Evolutionary conservation across 148 eudicot species (phyloP), one percentile per base, ranked within the genome.

Genomic region (Chenopodium suecicum): DNA sequence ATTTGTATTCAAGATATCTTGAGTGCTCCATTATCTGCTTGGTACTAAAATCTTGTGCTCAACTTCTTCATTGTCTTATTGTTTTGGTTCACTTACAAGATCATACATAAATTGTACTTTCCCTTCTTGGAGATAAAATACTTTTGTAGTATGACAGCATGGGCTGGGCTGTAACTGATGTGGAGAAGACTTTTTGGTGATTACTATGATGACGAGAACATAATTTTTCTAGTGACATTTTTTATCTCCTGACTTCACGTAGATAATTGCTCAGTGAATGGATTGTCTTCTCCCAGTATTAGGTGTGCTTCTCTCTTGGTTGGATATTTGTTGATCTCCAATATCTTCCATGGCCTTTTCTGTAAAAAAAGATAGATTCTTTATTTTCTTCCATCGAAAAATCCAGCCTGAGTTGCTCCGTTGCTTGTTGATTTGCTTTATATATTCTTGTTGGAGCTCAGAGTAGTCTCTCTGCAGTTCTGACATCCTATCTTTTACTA

Each of bases 381-480:
- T 86, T 12, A 89, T 73, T 54, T 90, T 94, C 73, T 68, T 84
- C 98, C 91, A 92, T 37, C 87, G 84, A 3, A 81, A 68, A 69
- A 75, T 75, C 96, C 98, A 91, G 70, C 85, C 85, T 47, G 90
- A 84, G 64, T 75, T 37, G 69, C 76, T 84, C 46, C 79, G 89
- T 19, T 86, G 92, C 48, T 87, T 89, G 75, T 72, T 83, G 64
- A 78, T 81, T 29, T 82, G 83, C 80, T 83, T 92, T 74, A 52
- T 83, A 73, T 88, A 85, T 60, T 91, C 92, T 87, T 76, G 73
- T 74, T 91, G 94, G 74, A 94, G 84, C 66, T 90, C 92, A 63
- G 83, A 78, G 81, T 91, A 84, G 73, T 89, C 88, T 70, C 84
- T 92, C 83, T 85, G 92, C 78, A 94, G 88, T 74, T 86, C 91